Percentiles rank a stretch among this genome's conserved stretches.
These are phyloP conservation scores for Canna indica DNA, from an alignment of 176 grass and related monocot genomes.

Conservation along the genomic window DNA sequence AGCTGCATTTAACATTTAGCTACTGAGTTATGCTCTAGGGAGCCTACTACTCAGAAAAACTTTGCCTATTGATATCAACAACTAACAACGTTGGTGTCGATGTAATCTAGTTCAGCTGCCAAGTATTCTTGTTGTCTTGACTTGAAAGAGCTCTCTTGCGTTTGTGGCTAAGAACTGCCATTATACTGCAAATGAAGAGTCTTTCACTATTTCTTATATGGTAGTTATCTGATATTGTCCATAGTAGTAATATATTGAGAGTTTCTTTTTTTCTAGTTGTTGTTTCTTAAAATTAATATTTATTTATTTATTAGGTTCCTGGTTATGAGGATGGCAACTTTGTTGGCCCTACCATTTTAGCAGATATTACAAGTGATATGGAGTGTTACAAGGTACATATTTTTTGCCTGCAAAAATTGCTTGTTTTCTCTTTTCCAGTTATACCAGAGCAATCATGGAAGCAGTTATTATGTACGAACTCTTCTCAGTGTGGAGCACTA, in stretches of 20 bases:
- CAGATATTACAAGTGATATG: conserved; percentile 77
- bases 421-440: conserved; percentile 3
- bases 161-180: neutral
- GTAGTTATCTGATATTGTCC: neutral
- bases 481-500: neutral
- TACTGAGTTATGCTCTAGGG: neutral
- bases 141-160: neutral
- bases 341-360: conserved; percentile 82
- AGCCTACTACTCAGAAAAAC: neutral
- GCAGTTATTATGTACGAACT: neutral
- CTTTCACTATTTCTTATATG: neutral
- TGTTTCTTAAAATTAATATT: neutral
- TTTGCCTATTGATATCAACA: neutral
- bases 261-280: neutral
- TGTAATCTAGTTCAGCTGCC: neutral
- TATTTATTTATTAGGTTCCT: conserved; percentile 43
- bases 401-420: neutral
- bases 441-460: neutral
- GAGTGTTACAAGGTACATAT: conserved; percentile 76
- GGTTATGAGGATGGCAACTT: conserved; percentile 71
- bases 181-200: neutral
- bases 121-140: neutral
- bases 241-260: neutral
- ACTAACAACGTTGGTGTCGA: neutral
- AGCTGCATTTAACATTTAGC: neutral